These are phyloP conservation scores for Nowakowskiella sp. DNA, from an alignment of 192 early-diverging fungal species.

Conservation along the genomic window DNA sequence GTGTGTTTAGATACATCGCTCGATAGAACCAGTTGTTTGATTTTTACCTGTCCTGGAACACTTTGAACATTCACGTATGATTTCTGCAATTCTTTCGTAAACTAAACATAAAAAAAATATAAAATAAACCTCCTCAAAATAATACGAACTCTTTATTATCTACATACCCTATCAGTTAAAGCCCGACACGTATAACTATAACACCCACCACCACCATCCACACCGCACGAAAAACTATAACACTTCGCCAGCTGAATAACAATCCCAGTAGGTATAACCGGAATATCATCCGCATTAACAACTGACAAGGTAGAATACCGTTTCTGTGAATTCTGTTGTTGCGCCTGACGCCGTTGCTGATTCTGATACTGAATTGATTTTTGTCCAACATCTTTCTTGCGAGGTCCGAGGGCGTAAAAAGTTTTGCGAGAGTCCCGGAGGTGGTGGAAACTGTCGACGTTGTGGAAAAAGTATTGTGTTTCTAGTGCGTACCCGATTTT, in stretches of 20 bases:
- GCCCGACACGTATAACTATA: too few species aligned
- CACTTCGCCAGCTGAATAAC: conserved; percentile 86
- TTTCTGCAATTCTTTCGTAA: neutral
- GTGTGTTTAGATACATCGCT: neutral
- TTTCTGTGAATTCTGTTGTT: neutral
- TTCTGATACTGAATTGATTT: conserved; percentile 15
- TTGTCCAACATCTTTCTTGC: conserved; percentile 70
- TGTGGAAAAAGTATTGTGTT: conserved; percentile 85
- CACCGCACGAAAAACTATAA: conserved; percentile 81
- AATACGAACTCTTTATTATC: conserved; percentile 76
- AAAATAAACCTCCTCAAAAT: conserved; percentile 55
- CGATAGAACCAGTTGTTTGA: too few species aligned
- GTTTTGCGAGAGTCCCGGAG: conserved; percentile 78
- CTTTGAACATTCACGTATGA: neutral
- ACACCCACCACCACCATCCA: too few species aligned
- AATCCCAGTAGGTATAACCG: conserved; percentile 82
- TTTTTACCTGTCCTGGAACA: neutral
- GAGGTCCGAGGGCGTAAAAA: too few species aligned
- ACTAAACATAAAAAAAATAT: conserved; percentile 13
- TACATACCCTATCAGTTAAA: too few species aligned
- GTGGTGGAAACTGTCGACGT: conserved; percentile 78
- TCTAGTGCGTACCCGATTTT: conserved; percentile 82
- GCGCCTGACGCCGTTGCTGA: neutral
- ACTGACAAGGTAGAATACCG: conserved; percentile 5
- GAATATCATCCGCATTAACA: conserved; percentile 25